phyloP scores from a whole-genome alignment of 805 yeast genomes.

The Candida cerambycidarum region DNA sequence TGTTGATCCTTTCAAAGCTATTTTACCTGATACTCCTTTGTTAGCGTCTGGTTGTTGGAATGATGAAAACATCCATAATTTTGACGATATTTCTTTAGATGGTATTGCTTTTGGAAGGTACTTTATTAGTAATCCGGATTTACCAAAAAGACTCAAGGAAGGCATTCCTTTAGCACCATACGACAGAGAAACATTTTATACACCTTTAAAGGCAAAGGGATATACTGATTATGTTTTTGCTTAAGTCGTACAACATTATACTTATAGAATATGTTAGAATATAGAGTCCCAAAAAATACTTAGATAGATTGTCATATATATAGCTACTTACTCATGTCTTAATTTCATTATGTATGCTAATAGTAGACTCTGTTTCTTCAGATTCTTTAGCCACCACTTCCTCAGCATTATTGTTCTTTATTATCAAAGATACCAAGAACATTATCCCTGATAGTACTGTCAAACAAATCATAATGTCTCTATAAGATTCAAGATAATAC shows the following conservation, averaged over 20 bases:
- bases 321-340: too few species aligned
- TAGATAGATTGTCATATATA: too few species aligned
- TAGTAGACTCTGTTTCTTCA: not conserved
- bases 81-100: conserved; percentile 2
- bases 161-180: conserved; percentile 2
- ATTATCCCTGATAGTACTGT: conserved; percentile 14
- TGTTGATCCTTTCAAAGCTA: conserved; percentile 4
- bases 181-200: conserved; percentile 11
- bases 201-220: conserved; percentile 8
- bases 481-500: conserved; percentile 7
- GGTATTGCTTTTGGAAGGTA: conserved; percentile 10
- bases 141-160: conserved; percentile 4
- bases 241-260: too few species aligned
- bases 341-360: not conserved
- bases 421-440: conserved; percentile 12
- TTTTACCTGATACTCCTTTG: conserved; percentile 12
- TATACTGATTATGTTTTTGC: conserved; percentile 9
- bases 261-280: too few species aligned
- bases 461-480: conserved; percentile 9
- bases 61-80: conserved; percentile 2
- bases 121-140: conserved; percentile 11
- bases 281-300: too few species aligned
- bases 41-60: conserved; percentile 16
- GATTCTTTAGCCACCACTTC: not conserved
- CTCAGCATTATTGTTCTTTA: conserved; percentile 5